These are phyloP conservation scores for Blastocladiella britannica DNA, from an alignment of 192 early-diverging fungal genomes.

Conservation along the genomic window DNA sequence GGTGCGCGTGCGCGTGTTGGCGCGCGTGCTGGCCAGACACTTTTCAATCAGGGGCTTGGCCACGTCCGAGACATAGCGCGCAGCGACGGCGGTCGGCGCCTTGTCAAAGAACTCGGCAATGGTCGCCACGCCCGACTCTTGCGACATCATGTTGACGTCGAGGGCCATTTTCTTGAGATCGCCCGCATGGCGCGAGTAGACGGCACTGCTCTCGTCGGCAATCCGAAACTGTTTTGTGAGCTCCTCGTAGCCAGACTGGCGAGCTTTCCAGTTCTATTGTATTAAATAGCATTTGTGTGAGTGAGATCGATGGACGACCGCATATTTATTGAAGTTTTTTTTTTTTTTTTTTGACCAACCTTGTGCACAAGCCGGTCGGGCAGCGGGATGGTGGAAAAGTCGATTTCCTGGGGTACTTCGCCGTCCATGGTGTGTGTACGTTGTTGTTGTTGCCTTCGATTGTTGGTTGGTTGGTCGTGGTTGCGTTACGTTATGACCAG, in stretches of 20 bases:
- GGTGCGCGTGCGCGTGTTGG: conserved; percentile 55
- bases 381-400: conserved; percentile 54
- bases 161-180: background rate
- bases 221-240: background rate
- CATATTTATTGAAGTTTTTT: no score
- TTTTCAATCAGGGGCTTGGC: conserved; percentile 37
- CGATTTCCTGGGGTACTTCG: no score
- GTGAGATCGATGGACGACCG: no score
- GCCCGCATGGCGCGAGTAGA: conserved; percentile 3
- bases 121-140: background rate
- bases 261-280: conserved; percentile 3
- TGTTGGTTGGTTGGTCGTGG: no score
- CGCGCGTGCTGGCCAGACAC: conserved; percentile 57
- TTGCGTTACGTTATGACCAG: no score
- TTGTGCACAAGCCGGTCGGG: conserved; percentile 63
- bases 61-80: background rate
- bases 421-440: no score
- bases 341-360: no score
- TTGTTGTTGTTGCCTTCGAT: no score
- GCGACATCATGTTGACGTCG: conserved; percentile 1
- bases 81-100: background rate
- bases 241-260: conserved; percentile 2
- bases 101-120: background rate
- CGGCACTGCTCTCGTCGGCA: conserved; percentile 3
- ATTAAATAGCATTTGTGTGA: background rate